phyloP scores from a whole-genome alignment of 2,329 filamentous ascomycete species.

The Westerdykella ornata region DNA sequence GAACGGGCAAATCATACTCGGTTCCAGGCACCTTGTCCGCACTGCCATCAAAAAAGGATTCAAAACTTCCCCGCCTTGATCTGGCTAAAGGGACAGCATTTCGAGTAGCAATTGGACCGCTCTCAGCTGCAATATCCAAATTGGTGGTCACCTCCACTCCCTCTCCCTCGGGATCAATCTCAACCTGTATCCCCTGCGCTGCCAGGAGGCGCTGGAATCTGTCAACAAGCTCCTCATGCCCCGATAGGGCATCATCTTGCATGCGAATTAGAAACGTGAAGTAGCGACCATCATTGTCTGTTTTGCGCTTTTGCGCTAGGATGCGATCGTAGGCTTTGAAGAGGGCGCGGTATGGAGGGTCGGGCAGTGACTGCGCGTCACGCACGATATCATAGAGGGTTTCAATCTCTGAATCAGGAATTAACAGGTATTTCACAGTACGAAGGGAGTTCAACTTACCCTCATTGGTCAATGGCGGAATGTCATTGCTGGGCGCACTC shows the following conservation, averaged over 20 bases:
- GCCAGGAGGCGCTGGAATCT: slow-evolving; percentile 64
- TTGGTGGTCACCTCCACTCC: slow-evolving; percentile 32
- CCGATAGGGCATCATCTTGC: slow-evolving; percentile 20
- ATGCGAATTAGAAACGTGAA: slow-evolving; percentile 74
- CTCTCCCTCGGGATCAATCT: slow-evolving; percentile 48
- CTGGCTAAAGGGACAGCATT: slow-evolving; percentile 14
- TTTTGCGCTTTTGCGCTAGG: slow-evolving; percentile 62
- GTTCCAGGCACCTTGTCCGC: slow-evolving; percentile 47
- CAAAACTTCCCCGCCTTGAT: slow-evolving; percentile 49
- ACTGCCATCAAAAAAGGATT: slow-evolving; percentile 53
- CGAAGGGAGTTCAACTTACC: slow-evolving; percentile 21
- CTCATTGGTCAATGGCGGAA: slow-evolving; percentile 38
- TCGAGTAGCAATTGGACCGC: slow-evolving; percentile 5
- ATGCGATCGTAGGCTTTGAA: slow-evolving; percentile 75
- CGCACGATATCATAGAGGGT: slow-evolving; percentile 71
- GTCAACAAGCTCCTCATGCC: slow-evolving; percentile 49
- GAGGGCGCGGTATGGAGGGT: slow-evolving; percentile 61
- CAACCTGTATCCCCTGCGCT: slow-evolving; percentile 65
- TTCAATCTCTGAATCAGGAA: slow-evolving; percentile 58
- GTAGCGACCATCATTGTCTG: slow-evolving; percentile 68
- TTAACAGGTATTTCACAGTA: neutral
- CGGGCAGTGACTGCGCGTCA: slow-evolving; percentile 60
- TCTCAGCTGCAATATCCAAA: slow-evolving; percentile 22
- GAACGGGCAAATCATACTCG: slow-evolving; percentile 16
- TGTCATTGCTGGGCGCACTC: slow-evolving; percentile 32